Conservation (phyloP, 2,329 filamentous ascomycete species). For the Cadophora sp. region DNA sequence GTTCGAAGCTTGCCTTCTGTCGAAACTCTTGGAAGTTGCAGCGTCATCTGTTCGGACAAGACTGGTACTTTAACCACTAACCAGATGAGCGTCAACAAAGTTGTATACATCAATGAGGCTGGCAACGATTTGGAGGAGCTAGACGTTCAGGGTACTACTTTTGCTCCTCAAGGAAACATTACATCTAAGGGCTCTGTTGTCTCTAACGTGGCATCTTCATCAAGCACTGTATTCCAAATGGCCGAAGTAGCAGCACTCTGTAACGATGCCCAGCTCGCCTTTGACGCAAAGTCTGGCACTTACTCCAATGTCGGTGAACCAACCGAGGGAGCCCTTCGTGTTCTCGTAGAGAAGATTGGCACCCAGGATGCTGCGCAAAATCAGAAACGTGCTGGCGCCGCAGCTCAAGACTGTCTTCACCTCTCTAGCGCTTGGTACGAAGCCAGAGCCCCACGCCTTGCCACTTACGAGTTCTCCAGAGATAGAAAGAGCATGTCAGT, state of each 20-base stretch:
- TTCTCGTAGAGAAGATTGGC: conserved; percentile 92
- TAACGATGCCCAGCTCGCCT: conserved; percentile 85
- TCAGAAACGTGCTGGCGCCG: conserved; percentile 53
- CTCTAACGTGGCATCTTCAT: conserved; percentile 72
- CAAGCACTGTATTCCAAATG: conserved; percentile 81
- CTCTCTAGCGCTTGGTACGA: conserved; percentile 87
- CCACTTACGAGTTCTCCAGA: conserved; percentile 95
- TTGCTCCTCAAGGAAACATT: conserved; percentile 81
- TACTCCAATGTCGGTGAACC: conserved; percentile 91
- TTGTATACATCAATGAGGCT: conserved; percentile 80
- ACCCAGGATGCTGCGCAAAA: conserved; percentile 63
- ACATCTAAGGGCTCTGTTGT: conserved; percentile 71
- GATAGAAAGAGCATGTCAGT: conserved; percentile 99
- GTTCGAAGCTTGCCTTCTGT: conserved; percentile 96
- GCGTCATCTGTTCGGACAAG: conserved; percentile 99
- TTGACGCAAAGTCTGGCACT: conserved; percentile 75
- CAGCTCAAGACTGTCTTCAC: conserved; percentile 71
- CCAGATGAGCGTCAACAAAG: conserved; percentile 97
- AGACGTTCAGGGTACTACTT: conserved; percentile 91
- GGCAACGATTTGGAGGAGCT: conserved; percentile 83
- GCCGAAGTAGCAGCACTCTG: conserved; percentile 76
- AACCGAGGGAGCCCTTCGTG: conserved; percentile 91
- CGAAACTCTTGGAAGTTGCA: conserved; percentile 97
- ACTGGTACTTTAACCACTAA: conserved; percentile 98
- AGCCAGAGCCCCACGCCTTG: conserved; percentile 73